Conservation (phyloP, 192 early-diverging fungal genomes). For the Gigaspora rosea region DNA sequence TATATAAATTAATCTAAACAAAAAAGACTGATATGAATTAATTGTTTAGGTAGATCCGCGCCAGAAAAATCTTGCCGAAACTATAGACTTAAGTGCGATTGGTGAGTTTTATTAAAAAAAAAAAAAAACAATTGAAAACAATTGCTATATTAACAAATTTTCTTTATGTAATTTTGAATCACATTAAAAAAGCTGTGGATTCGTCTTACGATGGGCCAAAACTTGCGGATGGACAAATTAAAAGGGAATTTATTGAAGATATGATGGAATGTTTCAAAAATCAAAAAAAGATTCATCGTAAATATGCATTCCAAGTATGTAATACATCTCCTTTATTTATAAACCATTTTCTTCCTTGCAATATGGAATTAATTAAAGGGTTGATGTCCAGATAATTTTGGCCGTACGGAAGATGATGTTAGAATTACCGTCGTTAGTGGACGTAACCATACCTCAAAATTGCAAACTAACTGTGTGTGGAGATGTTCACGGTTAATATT, state of each 20-base stretch:
- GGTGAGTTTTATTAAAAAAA: conserved; percentile 52
- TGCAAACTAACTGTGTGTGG: conserved; percentile 91
- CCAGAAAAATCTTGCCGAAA: conserved; percentile 52
- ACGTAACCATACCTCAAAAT: conserved; percentile 76
- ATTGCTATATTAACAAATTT: too few species aligned
- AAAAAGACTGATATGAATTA: neutral
- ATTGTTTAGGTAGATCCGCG: conserved; percentile 35
- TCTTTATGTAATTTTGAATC: too few species aligned
- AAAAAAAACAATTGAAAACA: too few species aligned
- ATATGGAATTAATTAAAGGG: neutral
- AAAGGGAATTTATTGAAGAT: conserved; percentile 75
- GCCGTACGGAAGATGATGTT: conserved; percentile 75
- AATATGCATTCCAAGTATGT: conserved; percentile 77
- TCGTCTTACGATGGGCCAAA: conserved; percentile 85
- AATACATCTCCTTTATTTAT: neutral
- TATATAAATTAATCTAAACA: neutral
- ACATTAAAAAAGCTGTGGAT: conserved; percentile 48
- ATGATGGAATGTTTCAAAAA: conserved; percentile 79
- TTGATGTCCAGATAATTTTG: conserved; percentile 67
- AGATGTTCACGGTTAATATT: conserved; percentile 81
- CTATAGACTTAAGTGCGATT: conserved; percentile 59
- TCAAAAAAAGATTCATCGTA: conserved; percentile 89
- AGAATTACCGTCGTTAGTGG: conserved; percentile 77
- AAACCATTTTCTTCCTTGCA: neutral
- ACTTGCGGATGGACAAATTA: conserved; percentile 69